Percentiles rank a stretch among this genome's conserved stretches.
Evolutionary conservation across 169 alveolate genomes (phyloP).

Genomic region (Eimeria tenella): DNA sequence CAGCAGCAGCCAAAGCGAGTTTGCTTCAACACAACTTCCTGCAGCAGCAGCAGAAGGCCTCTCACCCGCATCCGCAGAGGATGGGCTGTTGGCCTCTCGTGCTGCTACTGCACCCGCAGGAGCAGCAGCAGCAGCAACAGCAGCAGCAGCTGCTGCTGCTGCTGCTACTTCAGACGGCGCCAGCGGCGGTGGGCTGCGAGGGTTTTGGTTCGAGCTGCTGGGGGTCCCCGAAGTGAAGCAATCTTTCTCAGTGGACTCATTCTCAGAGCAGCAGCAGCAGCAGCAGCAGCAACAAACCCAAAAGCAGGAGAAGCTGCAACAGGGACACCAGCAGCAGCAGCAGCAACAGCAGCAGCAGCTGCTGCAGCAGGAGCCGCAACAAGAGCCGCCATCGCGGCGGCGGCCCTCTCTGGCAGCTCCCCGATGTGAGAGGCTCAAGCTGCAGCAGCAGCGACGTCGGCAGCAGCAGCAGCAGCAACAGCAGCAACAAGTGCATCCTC

Average conservation of each 20-base stretch:
- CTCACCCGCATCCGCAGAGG: not conserved
- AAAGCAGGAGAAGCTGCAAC: not conserved
- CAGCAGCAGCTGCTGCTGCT: slow-evolving; percentile 37
- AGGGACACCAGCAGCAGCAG: not conserved
- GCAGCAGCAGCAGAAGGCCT: slow-evolving; percentile 16
- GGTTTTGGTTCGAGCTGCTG: slow-evolving; percentile 46
- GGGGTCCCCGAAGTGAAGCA: slow-evolving; percentile 44
- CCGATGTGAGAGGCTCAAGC: not conserved
- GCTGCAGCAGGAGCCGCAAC: slow-evolving; percentile 3
- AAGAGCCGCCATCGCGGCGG: not conserved
- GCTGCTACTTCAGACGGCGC: slow-evolving; percentile 29
- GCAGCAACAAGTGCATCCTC: slow-evolving; percentile 7
- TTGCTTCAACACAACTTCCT: not conserved
- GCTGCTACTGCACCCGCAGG: not conserved
- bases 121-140: not conserved
- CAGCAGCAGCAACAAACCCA: slow-evolving; percentile 4
- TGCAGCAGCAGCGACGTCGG: slow-evolving; percentile 30
- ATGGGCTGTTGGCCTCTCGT: not conserved
- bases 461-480: slow-evolving; percentile 32
- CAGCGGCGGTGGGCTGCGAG: slow-evolving; percentile 54
- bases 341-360: not conserved
- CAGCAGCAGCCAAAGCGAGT: not conserved
- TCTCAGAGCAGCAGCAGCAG: slow-evolving; percentile 34
- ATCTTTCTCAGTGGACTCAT: slow-evolving; percentile 19
- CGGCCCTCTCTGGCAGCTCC: not conserved